phyloP scores from a whole-genome alignment of 129 eudicot genomes.

The Tagetes erecta region DNA sequence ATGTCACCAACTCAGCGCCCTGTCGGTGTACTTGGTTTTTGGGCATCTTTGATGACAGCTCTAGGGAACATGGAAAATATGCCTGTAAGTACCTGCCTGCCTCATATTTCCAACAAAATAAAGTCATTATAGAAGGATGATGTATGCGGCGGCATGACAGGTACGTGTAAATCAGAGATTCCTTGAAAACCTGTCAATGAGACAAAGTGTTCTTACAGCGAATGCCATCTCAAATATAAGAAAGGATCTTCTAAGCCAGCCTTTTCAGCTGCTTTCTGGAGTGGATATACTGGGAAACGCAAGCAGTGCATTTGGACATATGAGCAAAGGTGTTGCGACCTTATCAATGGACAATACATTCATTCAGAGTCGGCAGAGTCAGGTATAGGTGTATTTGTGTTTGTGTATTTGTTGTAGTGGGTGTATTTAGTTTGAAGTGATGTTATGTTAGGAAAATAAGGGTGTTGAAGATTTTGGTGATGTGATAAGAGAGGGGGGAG shows the following conservation, averaged over 20 bases:
- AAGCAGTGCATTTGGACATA: slow-evolving; percentile 99
- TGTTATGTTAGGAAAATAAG: slow-evolving; percentile 57
- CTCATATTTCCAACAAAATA: background rate
- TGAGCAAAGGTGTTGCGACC: slow-evolving; percentile 99
- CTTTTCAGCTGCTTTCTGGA: slow-evolving; percentile 96
- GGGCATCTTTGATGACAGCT: slow-evolving; percentile 99
- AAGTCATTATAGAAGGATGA: background rate
- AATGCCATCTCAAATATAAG: slow-evolving; percentile 79
- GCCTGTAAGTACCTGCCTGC: slow-evolving; percentile 60
- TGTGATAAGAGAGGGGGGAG: slow-evolving; percentile 97
- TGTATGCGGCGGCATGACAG: slow-evolving; percentile 42
- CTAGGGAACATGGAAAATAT: slow-evolving; percentile 96
- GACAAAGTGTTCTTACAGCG: slow-evolving; percentile 76
- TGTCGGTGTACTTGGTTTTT: slow-evolving; percentile 97
- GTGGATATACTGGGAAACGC: slow-evolving; percentile 97
- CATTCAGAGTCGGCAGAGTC: slow-evolving; percentile 93
- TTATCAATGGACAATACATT: slow-evolving; percentile 96
- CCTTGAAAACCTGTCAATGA: slow-evolving; percentile 70
- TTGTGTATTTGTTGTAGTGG: background rate
- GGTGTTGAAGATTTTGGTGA: slow-evolving; percentile 93
- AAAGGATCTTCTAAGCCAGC: slow-evolving; percentile 94
- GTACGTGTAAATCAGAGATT: slow-evolving; percentile 82
- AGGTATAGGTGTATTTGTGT: slow-evolving; percentile 42
- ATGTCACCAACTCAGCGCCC: slow-evolving; percentile 99
- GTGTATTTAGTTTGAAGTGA: background rate